Base-by-base conservation (phyloP, 495 filamentous ascomycete genomes). In the Evansstolkia leycettana region DNA sequence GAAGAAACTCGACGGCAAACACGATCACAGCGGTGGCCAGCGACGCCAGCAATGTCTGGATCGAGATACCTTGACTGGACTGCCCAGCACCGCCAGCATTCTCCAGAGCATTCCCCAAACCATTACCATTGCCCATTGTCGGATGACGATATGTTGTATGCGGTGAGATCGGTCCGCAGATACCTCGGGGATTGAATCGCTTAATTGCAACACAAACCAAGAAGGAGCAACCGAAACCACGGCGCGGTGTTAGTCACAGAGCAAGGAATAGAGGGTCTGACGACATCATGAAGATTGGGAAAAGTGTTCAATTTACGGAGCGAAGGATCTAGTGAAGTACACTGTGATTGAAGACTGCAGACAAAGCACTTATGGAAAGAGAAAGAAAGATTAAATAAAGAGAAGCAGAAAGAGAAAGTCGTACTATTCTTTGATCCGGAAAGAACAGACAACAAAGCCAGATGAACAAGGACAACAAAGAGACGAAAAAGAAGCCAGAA, bases 1-100 rank as follows among this genome's bases (percentile, higher is more conserved):
- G 49, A 24, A 80, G 48, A 28, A 83, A 70, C 55, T 94, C 81
- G 9, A 84, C 65, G 17, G 75, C 82, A 51, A 94, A 95, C 31
- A 90, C 65, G 19, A 78, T 54, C 34, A 83, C 62, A 45, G 79
- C 80, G 33, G 75, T 70, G 13, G 67, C 72, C 45, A 94, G 55
- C 37, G 88, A 87, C 24, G 87, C 78, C 18, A 90, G 37, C 48
- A 95, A 89, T 8, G 78, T 62, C 26, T 50, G 48, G 19, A 73
- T 43, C 0, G 65, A 62, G 18, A 67, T 55, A 24, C 70, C 70
- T 30, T 61, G 48, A 27, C 40, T 69, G 34, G 62, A 62, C 23
- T 62, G 52, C n/a, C 64, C 67, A 24, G 48, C 50, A 17, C 57
- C 51, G 37, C 56, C 55, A 0, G 56, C 54, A 29, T 57, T 36